Conservation (phyloP, 1,284 basidiomycete species). For the Fomes fomentarius region DNA sequence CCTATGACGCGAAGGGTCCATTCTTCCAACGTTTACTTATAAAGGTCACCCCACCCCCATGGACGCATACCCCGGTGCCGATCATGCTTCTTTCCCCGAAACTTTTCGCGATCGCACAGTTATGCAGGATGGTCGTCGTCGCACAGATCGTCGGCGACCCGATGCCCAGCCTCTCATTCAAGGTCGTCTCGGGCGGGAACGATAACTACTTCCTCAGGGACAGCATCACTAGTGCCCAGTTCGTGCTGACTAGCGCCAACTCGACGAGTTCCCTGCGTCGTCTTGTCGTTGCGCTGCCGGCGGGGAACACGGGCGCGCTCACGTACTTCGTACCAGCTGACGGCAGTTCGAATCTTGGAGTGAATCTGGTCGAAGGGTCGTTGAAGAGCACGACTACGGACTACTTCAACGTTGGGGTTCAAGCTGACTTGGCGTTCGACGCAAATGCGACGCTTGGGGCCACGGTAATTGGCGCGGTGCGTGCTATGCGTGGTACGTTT, state of each 20-base stretch:
- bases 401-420: slow-evolving; percentile 42
- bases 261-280: slow-evolving; percentile 28
- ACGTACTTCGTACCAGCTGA: slow-evolving; percentile 39
- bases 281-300: slow-evolving; percentile 44
- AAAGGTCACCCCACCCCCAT: too few relatives aligned
- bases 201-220: slow-evolving; percentile 47
- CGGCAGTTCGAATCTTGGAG: slow-evolving; percentile 15
- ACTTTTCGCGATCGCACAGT: not conserved
- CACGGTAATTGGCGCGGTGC: slow-evolving; percentile 43
- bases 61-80: too few relatives aligned
- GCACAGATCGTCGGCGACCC: slow-evolving; percentile 3
- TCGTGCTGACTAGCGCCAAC: slow-evolving; percentile 39
- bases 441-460: slow-evolving; percentile 41
- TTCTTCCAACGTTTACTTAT: too few relatives aligned
- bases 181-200: slow-evolving; percentile 36
- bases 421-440: slow-evolving; percentile 37
- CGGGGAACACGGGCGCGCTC: slow-evolving; percentile 44
- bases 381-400: slow-evolving; percentile 28
- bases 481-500: slow-evolving; percentile 42
- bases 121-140: not conserved
- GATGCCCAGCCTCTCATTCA: slow-evolving; percentile 20
- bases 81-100: not conserved
- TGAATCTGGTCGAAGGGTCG: slow-evolving; percentile 28
- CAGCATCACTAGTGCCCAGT: slow-evolving; percentile 40
- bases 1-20: too few relatives aligned